phyloP scores from a whole-genome alignment of 352 stramenopile species.

The Pythium sukuiense region DNA sequence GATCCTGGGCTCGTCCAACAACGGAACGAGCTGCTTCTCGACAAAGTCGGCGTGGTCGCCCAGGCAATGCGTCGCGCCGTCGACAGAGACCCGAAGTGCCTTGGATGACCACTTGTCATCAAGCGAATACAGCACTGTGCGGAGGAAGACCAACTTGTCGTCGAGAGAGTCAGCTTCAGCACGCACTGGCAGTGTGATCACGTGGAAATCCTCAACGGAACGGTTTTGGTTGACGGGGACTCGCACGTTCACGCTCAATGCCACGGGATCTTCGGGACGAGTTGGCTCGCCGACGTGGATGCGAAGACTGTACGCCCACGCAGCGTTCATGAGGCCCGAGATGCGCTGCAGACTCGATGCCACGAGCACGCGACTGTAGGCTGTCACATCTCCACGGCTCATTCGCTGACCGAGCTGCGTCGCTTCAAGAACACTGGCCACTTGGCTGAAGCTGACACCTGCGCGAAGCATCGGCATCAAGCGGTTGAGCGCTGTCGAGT shows the following conservation, averaged over 20 bases:
- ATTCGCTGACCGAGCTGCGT: neutral
- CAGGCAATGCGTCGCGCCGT: conserved; percentile 11
- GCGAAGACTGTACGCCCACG: conserved; percentile 22
- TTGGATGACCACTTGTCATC: conserved; percentile 34
- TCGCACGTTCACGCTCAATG: conserved; percentile 30
- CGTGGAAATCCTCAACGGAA: conserved; percentile 29
- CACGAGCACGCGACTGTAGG: conserved; percentile 10
- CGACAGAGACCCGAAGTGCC: conserved; percentile 23
- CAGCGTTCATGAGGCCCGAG: neutral
- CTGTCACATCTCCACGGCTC: conserved; percentile 2
- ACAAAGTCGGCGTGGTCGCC: conserved; percentile 4
- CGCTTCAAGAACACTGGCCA: conserved; percentile 1
- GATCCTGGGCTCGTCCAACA: neutral
- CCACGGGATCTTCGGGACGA: neutral
- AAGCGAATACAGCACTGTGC: conserved; percentile 18
- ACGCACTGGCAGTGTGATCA: conserved; percentile 30
- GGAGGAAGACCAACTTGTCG: conserved; percentile 7
- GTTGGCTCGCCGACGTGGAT: conserved; percentile 3
- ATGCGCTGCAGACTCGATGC: conserved; percentile 16
- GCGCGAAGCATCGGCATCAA: neutral
- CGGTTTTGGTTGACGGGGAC: conserved; percentile 16
- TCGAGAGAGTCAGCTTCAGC: conserved; percentile 20
- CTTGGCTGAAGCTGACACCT: conserved; percentile 10
- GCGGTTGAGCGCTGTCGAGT: neutral
- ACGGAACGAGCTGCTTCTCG: neutral